These are phyloP conservation scores for Dioscorea zingiberensis DNA, from an alignment of 106 monocot genomes.

Conservation along the genomic window DNA sequence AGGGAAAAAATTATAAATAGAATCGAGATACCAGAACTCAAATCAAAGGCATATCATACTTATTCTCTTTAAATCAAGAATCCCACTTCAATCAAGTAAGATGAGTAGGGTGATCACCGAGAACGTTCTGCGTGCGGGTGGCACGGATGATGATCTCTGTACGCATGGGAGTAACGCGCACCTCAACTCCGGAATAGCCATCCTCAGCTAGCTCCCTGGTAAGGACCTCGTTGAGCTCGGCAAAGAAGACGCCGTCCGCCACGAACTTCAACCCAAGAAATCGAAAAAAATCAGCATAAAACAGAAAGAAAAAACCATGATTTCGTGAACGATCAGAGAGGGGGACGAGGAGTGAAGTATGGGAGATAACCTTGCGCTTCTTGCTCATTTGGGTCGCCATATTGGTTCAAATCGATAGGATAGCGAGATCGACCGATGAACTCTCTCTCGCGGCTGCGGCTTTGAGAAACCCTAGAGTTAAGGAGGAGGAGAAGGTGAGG, in stretches of 20 bases:
- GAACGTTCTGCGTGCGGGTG: conserved; percentile 12
- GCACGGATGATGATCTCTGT: conserved; percentile 12
- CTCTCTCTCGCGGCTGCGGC: no score
- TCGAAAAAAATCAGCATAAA: background rate
- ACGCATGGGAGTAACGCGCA: conserved; percentile 11
- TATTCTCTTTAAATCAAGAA: no score
- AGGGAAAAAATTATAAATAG: no score
- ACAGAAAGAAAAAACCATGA: background rate
- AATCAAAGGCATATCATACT: no score
- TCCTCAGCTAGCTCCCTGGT: conserved; percentile 6
- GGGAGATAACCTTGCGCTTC: background rate
- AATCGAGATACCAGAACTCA: no score
- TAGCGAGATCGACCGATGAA: no score
- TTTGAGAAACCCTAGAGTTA: no score
- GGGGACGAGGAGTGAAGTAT: background rate
- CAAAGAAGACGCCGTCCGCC: conserved; percentile 3
- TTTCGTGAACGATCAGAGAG: background rate
- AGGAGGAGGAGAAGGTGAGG: no score
- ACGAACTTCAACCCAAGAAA: background rate
- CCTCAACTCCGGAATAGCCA: conserved; percentile 8
- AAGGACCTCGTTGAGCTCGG: conserved; percentile 4
- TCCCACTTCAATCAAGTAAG: no score
- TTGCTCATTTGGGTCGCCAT: conserved; percentile 7
- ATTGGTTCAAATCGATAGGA: no score
- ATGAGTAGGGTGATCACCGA: background rate